Evolutionary conservation across 768 basidiomycete species (phyloP).

Genomic region (Boletus edulis): DNA sequence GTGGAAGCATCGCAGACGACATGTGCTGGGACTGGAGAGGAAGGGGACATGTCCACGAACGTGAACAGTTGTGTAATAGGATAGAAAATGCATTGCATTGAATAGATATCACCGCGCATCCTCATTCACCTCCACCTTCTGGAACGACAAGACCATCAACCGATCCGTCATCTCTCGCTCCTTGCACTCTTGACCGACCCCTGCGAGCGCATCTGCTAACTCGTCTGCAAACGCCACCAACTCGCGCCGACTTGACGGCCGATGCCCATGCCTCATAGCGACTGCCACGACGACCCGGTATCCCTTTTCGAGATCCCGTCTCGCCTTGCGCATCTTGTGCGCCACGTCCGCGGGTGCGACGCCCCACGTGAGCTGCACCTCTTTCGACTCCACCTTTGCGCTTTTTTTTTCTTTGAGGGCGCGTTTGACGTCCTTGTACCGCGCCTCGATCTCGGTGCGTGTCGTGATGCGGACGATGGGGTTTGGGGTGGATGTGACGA

Average conservation of each 20-base stretch:
- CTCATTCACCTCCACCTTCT: slow-evolving; percentile 24
- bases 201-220: slow-evolving; percentile 41
- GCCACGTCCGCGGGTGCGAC: slow-evolving; percentile 55
- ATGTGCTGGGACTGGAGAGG: neutral
- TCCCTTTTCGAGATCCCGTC: slow-evolving; percentile 59
- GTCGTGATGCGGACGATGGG: slow-evolving; percentile 63
- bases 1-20: slow-evolving; percentile 13
- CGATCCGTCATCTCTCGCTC: slow-evolving; percentile 38
- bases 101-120: slow-evolving; percentile 6
- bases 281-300: slow-evolving; percentile 55
- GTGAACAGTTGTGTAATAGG: slow-evolving; percentile 20
- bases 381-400: slow-evolving; percentile 45
- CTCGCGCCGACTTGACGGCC: slow-evolving; percentile 34
- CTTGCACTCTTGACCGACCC: slow-evolving; percentile 55
- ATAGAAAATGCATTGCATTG: slow-evolving; percentile 9
- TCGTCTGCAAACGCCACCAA: slow-evolving; percentile 46
- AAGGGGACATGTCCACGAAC: too few relatives aligned
- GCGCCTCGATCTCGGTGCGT: slow-evolving; percentile 40
- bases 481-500: slow-evolving; percentile 45
- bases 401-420: slow-evolving; percentile 29
- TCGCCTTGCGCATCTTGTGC: slow-evolving; percentile 63
- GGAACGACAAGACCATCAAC: slow-evolving; percentile 43
- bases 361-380: slow-evolving; percentile 72
- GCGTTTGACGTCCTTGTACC: slow-evolving; percentile 36
- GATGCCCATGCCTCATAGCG: slow-evolving; percentile 45